Conservation (phyloP, 768 basidiomycete species). For the Macrolepiota albuminosa region DNA sequence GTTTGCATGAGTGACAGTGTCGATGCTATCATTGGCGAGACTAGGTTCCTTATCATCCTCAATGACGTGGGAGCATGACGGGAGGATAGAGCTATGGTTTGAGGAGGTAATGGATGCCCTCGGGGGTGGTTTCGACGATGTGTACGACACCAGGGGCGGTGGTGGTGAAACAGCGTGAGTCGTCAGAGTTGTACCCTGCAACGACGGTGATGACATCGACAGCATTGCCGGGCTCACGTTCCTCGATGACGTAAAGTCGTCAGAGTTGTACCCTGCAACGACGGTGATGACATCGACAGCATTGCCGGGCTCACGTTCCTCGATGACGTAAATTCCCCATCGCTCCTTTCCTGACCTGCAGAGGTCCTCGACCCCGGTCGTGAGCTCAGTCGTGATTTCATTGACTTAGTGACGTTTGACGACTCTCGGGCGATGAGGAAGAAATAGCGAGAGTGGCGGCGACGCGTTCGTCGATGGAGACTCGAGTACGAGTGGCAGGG, state of each 20-base stretch:
- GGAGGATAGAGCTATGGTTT: conserved; percentile 5
- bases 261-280: not conserved
- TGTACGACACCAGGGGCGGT: not conserved
- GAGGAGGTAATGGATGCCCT: conserved; percentile 2
- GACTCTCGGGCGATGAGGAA: not conserved
- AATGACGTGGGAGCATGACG: conserved; percentile 6
- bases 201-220: not conserved
- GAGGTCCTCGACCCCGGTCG: not conserved
- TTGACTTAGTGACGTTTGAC: not conserved
- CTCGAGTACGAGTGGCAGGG: not conserved
- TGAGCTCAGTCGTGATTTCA: not conserved
- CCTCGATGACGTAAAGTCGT: not conserved
- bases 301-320: not conserved
- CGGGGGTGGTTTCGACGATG: not conserved
- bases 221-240: not conserved
- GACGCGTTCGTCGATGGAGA: conserved; percentile 13
- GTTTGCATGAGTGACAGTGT: not conserved
- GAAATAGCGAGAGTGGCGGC: conserved; percentile 1
- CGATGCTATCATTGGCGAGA: not conserved
- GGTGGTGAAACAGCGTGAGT: not conserved
- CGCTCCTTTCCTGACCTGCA: conserved; percentile 1
- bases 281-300: not conserved
- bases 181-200: not conserved
- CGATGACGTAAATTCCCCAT: conserved; percentile 1
- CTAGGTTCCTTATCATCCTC: not conserved